Evolutionary conservation across 2,329 filamentous ascomycete genomes (phyloP).

Genomic region (Fragosphaeria purpurea): DNA sequence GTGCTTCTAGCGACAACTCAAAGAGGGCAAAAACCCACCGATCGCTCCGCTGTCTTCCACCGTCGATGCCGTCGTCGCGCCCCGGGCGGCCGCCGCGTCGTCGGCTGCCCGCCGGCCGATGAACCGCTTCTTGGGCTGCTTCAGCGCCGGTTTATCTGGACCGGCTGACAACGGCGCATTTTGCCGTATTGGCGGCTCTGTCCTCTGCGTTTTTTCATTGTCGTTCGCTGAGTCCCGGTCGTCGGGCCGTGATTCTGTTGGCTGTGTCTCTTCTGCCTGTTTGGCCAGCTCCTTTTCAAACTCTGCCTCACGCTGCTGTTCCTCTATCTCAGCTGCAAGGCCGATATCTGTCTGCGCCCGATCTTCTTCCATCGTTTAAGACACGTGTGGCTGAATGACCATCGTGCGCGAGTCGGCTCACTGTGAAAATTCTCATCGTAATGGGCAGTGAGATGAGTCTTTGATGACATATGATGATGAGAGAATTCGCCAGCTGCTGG

Average conservation of each 20-base stretch:
- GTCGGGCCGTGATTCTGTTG: background rate
- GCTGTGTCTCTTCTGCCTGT: background rate
- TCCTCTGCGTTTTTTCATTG: background rate
- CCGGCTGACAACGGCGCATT: conserved; percentile 12
- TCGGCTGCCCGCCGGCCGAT: conserved; percentile 71
- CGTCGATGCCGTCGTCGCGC: conserved; percentile 20
- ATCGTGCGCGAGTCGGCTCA: too few relatives aligned
- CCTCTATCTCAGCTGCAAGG: conserved; percentile 54
- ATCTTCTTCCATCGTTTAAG: conserved; percentile 60
- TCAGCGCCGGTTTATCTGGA: conserved; percentile 27
- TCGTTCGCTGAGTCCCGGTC: background rate
- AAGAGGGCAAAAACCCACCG: background rate
- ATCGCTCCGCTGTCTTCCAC: conserved; percentile 54
- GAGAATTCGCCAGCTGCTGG: conserved; percentile 4
- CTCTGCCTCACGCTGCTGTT: conserved; percentile 21
- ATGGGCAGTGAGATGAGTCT: background rate
- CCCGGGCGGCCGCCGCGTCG: conserved; percentile 34
- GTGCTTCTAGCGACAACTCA: too few relatives aligned
- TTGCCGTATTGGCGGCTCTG: background rate
- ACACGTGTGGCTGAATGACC: background rate
- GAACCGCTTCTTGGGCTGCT: conserved; percentile 84
- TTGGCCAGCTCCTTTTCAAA: conserved; percentile 24
- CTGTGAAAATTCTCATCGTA: background rate
- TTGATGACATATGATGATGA: background rate
- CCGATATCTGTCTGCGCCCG: conserved; percentile 60